These are phyloP conservation scores for Neocallimastix lanati DNA, from an alignment of 192 early-diverging fungal genomes.

Conservation along the genomic window DNA sequence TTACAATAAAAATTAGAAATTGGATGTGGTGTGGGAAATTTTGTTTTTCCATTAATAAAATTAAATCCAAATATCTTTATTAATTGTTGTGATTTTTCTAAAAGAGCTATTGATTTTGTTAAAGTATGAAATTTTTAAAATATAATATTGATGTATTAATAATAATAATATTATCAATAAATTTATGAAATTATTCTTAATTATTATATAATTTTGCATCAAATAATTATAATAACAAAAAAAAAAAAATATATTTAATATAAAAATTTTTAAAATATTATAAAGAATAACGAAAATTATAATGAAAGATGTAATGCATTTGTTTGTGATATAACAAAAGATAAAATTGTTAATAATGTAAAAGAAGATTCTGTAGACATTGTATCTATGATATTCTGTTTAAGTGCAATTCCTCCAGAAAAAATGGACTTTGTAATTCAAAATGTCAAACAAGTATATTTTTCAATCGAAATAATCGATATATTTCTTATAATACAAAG, in stretches of 20 bases:
- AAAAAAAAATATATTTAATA: too few relatives aligned
- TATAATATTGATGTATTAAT: neutral
- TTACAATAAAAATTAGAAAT: neutral
- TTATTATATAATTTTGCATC: too few relatives aligned
- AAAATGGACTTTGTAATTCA: constrained; percentile 6
- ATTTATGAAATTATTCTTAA: too few relatives aligned
- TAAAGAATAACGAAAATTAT: constrained; percentile 19
- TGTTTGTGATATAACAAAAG: constrained; percentile 27
- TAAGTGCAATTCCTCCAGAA: constrained; percentile 29
- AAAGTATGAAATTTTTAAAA: constrained; percentile 3
- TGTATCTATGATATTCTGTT: constrained; percentile 21
- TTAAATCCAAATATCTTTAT: constrained; percentile 21
- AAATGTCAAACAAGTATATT: neutral
- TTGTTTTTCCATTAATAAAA: constrained; percentile 27
- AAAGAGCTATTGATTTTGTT: constrained; percentile 25
- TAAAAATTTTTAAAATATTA: too few relatives aligned
- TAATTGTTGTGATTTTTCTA: constrained; percentile 30
- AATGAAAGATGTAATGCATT: constrained; percentile 18
- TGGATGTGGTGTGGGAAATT: constrained; percentile 39
- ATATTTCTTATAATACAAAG: too few relatives aligned
- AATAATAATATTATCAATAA: too few relatives aligned
- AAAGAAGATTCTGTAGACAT: constrained; percentile 17
- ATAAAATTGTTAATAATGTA: constrained; percentile 14
- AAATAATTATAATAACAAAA: too few relatives aligned
- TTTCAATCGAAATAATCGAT: too few relatives aligned